Evolutionary conservation across 2,329 filamentous ascomycete species (phyloP), one percentile per base, ranked within the genome.

Genomic region (Hypoxylon sp.): DNA sequence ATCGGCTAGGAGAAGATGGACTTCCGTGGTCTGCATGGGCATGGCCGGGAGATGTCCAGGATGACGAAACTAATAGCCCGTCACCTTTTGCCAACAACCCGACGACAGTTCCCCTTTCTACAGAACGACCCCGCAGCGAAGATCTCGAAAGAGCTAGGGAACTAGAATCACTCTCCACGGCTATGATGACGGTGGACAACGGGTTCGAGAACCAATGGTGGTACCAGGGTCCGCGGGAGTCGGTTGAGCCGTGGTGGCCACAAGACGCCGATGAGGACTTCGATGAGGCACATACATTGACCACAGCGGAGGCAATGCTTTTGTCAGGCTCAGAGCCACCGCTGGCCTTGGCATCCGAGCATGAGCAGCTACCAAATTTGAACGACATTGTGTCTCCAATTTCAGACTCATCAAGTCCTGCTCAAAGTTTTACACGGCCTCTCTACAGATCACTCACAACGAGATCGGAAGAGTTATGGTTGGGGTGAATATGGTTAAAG

Each of bases 181-280:
- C 79, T 26, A 75, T 82, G 73, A 75, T 82, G 69, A 82, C 79
- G 2, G 75, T 82, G 2, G 79, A 82, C 60, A 82, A 81, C 58
- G 79, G 79, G 2, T 82, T 82, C 57, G 79, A 82, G 67, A 75
- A 78, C 54, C 78, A 82, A 64, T 81, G 79, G 78, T 82, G 79
- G 79, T 75, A 81, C 58, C 76, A 78, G 54, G 79, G 78, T 1
- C 50, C 53, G 6, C 66, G 72, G 2, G 67, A 69, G 37, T 55
- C 65, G 1, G 65, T 59, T 15, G 51, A 55, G 30, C 34, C 42
- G 11, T 52, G 59, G 38, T 45, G 54, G 19, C 59, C 63, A 1
- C 31, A 54, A 7, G 55, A 62, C 12, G 47, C 54, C 1, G 35
- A 52, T 7, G 56, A 62, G n/a, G 52, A 59, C 11, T 55, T 60